Base-by-base conservation (phyloP, 768 basidiomycete genomes). In the Leucocoprinus leucothites region DNA sequence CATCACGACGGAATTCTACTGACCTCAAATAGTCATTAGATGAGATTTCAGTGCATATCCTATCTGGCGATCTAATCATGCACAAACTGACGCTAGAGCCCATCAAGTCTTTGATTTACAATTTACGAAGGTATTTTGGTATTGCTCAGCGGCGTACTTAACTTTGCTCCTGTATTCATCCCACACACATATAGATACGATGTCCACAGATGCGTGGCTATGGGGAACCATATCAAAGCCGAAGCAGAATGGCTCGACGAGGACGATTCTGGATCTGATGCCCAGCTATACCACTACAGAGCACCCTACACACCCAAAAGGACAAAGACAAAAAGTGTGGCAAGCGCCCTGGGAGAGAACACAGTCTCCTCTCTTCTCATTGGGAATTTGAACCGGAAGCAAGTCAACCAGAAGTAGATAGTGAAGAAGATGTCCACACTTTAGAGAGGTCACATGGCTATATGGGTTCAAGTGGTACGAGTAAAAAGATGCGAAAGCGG, bases 31-130 rank as follows among this genome's bases (percentile, higher is more conserved):
- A n/a, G n/a, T n/a, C n/a, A n/a, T n/a, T n/a, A n/a, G n/a, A n/a
- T n/a, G n/a, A n/a, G n/a, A n/a, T n/a, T n/a, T n/a, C n/a, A 86
- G 86, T 89, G 50, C 87, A 90, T 64, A 84, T 90, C 51, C 71
- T 89, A 11, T 85, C 85, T 28, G 86, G 86, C 11, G 86, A 90
- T 62, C 74, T 89, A 9, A 83, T 84, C 49, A 70, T 87, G 57
- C 84, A 85, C 65, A 89, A 86, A 63, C 78, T 86, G 16, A 87
- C 87, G 3, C 74, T 88, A 3, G 81, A 85, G 25, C 86, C 87
- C 0, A 77, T 89, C 65, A 85, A 84, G 65, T 79, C 81, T 2
- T 71, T 89, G 62, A 75, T 89, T 26, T 82, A 82, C 55, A 81
- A 82, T 2, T 65, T 90, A 40, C 70, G 87, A 26, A 74, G 80